Percentiles rank a stretch among this genome's conserved stretches.
Evolutionary conservation across 192 early-diverging fungal genomes (phyloP).

Genomic region (Linnemannia zychae): DNA sequence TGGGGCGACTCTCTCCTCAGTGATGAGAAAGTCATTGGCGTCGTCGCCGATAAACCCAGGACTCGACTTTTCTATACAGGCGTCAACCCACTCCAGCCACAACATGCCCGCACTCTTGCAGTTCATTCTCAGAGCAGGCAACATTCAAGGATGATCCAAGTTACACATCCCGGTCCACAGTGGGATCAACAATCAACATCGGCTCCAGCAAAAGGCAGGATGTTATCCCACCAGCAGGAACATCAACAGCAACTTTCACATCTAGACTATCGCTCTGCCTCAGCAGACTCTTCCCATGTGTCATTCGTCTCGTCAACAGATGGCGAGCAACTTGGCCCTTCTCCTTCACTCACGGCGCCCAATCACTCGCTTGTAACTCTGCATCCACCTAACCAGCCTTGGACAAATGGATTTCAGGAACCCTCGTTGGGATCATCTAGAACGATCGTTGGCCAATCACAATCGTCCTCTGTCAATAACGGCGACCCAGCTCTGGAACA

Average conservation of each 20-base stretch:
- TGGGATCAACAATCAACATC: background rate
- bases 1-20: slow-evolving; percentile 41
- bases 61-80: background rate
- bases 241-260: background rate
- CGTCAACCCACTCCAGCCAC: background rate
- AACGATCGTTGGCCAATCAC: background rate
- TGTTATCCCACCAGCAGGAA: background rate
- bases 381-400: background rate
- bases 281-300: background rate
- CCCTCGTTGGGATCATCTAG: background rate
- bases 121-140: background rate
- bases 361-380: background rate
- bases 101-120: background rate
- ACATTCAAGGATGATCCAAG: background rate
- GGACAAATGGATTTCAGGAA: background rate
- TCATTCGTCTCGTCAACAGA: background rate
- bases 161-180: slow-evolving; percentile 30
- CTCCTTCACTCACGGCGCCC: background rate
- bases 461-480: background rate
- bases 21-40: slow-evolving; percentile 29
- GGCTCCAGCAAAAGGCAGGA: background rate
- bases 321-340: background rate
- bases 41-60: slow-evolving; percentile 20
- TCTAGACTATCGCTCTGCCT: background rate
- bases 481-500: background rate